Evolutionary conservation across 2,329 filamentous ascomycete species (phyloP).

Genomic region (Shiraia sp.): DNA sequence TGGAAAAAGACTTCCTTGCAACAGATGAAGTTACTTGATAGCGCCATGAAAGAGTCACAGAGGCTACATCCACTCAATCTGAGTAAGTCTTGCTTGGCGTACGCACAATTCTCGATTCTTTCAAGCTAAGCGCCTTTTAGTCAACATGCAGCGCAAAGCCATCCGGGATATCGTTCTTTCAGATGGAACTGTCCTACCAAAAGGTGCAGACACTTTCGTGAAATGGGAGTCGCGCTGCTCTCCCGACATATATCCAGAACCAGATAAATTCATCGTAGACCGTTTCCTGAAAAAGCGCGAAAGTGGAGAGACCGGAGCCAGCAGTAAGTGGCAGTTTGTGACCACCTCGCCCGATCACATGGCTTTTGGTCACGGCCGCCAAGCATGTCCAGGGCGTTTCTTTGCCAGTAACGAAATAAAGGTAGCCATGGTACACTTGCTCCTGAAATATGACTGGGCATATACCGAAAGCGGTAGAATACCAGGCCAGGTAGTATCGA

Average conservation of each 20-base stretch:
- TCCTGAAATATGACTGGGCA: conserved; percentile 16
- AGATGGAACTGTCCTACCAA: no score
- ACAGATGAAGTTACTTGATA: conserved; percentile 49
- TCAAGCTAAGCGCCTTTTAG: not conserved
- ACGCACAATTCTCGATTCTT: no score
- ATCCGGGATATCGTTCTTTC: no score
- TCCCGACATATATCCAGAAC: no score
- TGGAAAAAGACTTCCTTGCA: conserved; percentile 45
- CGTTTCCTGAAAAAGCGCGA: not conserved
- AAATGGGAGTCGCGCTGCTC: no score
- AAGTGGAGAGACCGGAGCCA: not conserved
- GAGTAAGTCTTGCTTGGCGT: no score
- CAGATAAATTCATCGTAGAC: no score
- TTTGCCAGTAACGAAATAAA: conserved; percentile 25
- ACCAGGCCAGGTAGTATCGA: not conserved
- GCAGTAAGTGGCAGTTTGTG: conserved; percentile 6
- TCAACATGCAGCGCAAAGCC: no score
- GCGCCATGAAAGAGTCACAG: conserved; percentile 48
- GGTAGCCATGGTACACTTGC: conserved; percentile 10
- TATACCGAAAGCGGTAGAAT: not conserved
- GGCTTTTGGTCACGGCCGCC: conserved; percentile 18
- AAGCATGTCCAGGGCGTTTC: conserved; percentile 24
- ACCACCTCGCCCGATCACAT: conserved; percentile 10
- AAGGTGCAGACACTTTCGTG: no score
- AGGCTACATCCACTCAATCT: conserved; percentile 13